Evolutionary conservation across 1,284 basidiomycete species (phyloP).

Genomic region (Puccinia coronata): DNA sequence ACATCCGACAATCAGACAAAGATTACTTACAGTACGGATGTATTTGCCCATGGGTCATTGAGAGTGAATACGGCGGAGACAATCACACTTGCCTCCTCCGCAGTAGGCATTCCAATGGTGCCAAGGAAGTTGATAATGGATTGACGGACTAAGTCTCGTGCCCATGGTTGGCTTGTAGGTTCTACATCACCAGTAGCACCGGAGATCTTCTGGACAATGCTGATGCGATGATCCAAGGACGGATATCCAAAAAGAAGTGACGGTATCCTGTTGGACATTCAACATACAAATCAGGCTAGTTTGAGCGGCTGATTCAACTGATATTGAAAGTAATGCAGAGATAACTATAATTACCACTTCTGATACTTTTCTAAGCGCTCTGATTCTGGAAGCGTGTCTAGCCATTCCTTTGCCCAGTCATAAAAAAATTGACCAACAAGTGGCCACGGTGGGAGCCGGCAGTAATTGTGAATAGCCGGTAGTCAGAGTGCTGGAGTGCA

Average conservation of each 20-base stretch:
- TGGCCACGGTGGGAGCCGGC: not conserved
- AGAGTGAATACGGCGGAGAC: not conserved
- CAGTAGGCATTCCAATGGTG: not conserved
- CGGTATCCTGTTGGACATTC: too few relatives aligned
- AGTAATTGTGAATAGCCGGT: not conserved
- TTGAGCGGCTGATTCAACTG: too few relatives aligned
- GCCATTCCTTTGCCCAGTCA: slow-evolving; percentile 10
- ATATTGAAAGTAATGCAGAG: too few relatives aligned
- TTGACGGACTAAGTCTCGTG: not conserved
- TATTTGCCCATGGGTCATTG: not conserved
- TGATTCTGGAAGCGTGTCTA: not conserved
- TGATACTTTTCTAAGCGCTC: not conserved
- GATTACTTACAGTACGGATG: not conserved
- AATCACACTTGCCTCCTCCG: not conserved
- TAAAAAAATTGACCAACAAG: not conserved
- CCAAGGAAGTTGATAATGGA: not conserved
- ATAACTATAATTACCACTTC: not conserved
- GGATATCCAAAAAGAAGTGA: too few relatives aligned
- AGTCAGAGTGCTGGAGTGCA: slow-evolving; percentile 12
- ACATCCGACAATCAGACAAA: not conserved
- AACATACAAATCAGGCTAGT: too few relatives aligned
- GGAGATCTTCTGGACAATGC: too few relatives aligned
- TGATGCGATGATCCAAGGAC: too few relatives aligned
- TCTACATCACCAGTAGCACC: too few relatives aligned
- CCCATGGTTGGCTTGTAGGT: too few relatives aligned